A percentile compares a stretch with the other conserved stretches of the same genome.
These are phyloP conservation scores for Fusarium vanettenii DNA, from an alignment of 2,329 filamentous ascomycete genomes.

Conservation along the genomic window DNA sequence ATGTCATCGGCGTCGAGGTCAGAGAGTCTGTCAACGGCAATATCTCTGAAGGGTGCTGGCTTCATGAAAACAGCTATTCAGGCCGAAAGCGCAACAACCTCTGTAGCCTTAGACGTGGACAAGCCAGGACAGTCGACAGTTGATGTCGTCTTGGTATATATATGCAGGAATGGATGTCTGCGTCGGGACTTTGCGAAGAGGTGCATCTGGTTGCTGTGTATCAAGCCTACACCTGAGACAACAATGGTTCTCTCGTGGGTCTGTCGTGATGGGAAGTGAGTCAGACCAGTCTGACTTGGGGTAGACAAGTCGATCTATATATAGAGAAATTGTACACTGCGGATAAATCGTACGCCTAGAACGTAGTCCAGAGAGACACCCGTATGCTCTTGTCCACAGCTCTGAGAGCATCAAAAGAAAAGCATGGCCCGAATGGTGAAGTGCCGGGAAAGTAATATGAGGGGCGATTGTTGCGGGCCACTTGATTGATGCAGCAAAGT, in stretches of 20 bases:
- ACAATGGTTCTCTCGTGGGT: not conserved
- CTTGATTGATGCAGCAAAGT: not conserved
- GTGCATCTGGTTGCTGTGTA: not conserved
- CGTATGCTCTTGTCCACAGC: too few species aligned
- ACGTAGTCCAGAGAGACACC: too few species aligned
- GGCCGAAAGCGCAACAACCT: not conserved
- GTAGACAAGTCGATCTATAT: not conserved
- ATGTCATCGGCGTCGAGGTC: not conserved
- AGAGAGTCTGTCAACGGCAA: not conserved
- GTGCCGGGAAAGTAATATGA: not conserved
- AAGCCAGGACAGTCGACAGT: not conserved
- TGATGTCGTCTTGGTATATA: not conserved
- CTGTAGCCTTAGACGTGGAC: not conserved
- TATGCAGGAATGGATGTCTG: not conserved
- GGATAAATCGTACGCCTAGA: not conserved
- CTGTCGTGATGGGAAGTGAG: not conserved
- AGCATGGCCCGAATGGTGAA: not conserved
- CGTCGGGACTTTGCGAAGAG: not conserved
- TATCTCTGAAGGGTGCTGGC: not conserved
- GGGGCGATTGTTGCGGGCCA: not conserved
- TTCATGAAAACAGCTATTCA: not conserved
- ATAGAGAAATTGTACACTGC: not conserved
- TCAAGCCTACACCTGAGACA: not conserved
- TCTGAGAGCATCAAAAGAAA: too few species aligned
- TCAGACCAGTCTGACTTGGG: not conserved